Evolutionary conservation across 768 basidiomycete species (phyloP), one percentile per base, ranked within the genome.

Genomic region (Russula dissimulans): DNA sequence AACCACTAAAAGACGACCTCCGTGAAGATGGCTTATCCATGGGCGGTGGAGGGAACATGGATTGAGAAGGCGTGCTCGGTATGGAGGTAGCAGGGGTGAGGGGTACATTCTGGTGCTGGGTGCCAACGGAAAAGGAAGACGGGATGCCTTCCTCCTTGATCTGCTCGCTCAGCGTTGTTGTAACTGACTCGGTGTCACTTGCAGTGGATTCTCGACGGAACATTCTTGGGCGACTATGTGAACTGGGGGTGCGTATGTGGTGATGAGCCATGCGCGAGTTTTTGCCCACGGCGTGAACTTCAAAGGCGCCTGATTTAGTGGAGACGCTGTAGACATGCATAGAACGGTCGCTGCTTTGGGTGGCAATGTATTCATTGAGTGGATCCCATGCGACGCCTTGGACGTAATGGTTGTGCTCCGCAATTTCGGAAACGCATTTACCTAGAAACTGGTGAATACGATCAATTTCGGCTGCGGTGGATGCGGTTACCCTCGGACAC

Each of bases 361-460:
- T 98, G 4, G 97, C 95, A 62, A 99, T 91, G 69, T 89, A 98
- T 71, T 97, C 92, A 71, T 95, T 94, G 67, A 97, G 74, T 1
- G 97, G 97, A 66, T 99, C 97, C 97, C 97, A 99, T 0, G 95
- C 91, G 32, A 98, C 97, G 9, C 97, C 97, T 76, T 99, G 97
- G 0, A 99, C 97, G 69, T 91, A 97, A 72, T 98, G 95, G 38
- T 81, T 84, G 72, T 99, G 97, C 68, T 98, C 95, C 1, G 91
- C 87, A 61, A 95, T 88, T 71, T 94, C 91, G 66, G 85, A 83
- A 12, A 97, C 80, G 68, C 89, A 90, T 77, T 88, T 87, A 32
- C 92, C 92, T 92, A 68, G 44, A 67, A 31, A 39, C 62, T 51
- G 45, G 67, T 62, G 51, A 55, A 54, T 39, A 18, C 54, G 31